Evolutionary conservation across 169 alveolate genomes (phyloP).

Genomic region (Perkinsus chesapeaki): DNA sequence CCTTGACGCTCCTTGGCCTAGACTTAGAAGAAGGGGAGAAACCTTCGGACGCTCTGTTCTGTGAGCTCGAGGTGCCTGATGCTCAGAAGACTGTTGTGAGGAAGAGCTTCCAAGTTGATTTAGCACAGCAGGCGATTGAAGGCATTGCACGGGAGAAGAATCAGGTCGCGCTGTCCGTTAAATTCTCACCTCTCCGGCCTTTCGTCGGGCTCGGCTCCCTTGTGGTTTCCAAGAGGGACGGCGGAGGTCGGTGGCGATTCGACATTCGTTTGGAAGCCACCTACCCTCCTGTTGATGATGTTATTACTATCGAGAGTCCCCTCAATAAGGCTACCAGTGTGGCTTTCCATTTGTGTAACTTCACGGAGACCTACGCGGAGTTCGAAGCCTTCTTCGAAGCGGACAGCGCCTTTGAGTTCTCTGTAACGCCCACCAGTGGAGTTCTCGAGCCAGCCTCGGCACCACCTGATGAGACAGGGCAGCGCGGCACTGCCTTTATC

Average conservation of each 20-base stretch:
- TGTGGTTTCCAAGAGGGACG: constrained; percentile 47
- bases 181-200: constrained; percentile 76
- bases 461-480: too few relatives aligned
- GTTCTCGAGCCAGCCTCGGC: constrained; percentile 74
- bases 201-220: constrained; percentile 62
- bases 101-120: constrained; percentile 26
- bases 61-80: constrained; percentile 25
- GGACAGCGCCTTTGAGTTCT: constrained; percentile 53
- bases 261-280: constrained; percentile 66
- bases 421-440: constrained; percentile 59
- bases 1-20: background rate
- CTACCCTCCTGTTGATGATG: constrained; percentile 81
- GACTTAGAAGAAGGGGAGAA: background rate
- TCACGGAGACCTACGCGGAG: constrained; percentile 57
- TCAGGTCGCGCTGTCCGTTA: too few relatives aligned
- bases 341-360: constrained; percentile 58
- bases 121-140: constrained; percentile 9
- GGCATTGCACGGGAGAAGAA: constrained; percentile 49
- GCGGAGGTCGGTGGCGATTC: constrained; percentile 84
- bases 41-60: constrained; percentile 15
- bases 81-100: constrained; percentile 23
- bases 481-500: constrained; percentile 74
- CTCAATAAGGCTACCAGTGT: constrained; percentile 72
- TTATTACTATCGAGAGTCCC: constrained; percentile 68
- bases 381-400: constrained; percentile 80